Evolutionary conservation across 2,329 filamentous ascomycete genomes (phyloP).

Genomic region (Talaromyces verruculosus): DNA sequence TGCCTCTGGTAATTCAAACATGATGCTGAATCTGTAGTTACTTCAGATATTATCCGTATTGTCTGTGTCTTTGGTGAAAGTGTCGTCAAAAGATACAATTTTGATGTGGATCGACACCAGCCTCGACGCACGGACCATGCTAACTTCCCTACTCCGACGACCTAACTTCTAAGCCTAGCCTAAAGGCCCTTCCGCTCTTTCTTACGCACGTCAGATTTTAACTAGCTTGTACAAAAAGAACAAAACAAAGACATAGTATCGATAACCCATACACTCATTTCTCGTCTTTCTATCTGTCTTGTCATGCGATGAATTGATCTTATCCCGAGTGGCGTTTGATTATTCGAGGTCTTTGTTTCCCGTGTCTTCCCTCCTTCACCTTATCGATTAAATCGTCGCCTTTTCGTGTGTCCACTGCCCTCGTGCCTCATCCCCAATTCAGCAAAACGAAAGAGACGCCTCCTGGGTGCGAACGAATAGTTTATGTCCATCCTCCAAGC

Average conservation of each 20-base stretch:
- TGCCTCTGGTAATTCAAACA: slow-evolving; percentile 41
- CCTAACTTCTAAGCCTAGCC: background rate
- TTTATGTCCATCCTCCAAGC: background rate
- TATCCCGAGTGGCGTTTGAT: background rate
- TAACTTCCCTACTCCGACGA: slow-evolving; percentile 5
- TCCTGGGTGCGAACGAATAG: background rate
- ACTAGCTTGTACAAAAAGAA: background rate
- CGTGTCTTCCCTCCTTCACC: background rate
- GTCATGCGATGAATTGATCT: slow-evolving; percentile 3
- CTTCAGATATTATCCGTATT: background rate
- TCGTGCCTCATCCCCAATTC: background rate
- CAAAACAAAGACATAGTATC: background rate
- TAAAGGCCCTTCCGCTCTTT: background rate
- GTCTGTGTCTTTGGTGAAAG: too few species aligned
- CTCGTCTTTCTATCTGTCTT: background rate
- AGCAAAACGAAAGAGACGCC: background rate
- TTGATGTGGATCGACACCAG: slow-evolving; percentile 4
- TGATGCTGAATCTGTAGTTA: slow-evolving; percentile 18
- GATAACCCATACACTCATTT: background rate
- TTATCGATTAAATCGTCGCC: slow-evolving; percentile 4
- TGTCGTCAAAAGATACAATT: background rate
- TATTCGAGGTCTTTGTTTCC: background rate
- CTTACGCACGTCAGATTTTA: background rate
- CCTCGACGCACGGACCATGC: slow-evolving; percentile 1
- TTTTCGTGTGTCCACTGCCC: background rate